A percentile compares a stretch with the other conserved stretches of the same genome.
Evolutionary conservation across 2,329 filamentous ascomycete species (phyloP).

Genomic region (Herpotrichia juniperi): DNA sequence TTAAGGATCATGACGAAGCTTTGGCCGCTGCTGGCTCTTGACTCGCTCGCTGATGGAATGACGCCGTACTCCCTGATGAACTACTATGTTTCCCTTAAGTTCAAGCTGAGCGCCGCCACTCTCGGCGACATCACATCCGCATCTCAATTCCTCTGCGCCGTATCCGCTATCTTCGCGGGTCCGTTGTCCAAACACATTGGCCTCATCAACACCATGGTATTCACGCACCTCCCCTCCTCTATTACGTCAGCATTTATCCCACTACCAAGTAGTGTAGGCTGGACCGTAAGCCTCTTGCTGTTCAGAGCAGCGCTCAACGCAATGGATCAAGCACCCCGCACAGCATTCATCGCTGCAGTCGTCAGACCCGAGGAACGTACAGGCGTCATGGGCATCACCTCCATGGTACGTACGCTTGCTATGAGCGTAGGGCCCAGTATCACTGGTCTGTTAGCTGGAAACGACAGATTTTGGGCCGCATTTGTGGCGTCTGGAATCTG

Average conservation of each 20-base stretch:
- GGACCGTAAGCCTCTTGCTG: conserved; percentile 63
- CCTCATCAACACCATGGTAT: conserved; percentile 63
- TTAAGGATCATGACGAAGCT: conserved; percentile 66
- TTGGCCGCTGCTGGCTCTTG: conserved; percentile 68
- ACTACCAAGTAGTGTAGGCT: conserved; percentile 55
- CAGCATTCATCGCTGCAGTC: conserved; percentile 70
- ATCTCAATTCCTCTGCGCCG: conserved; percentile 56
- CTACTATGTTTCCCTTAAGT: conserved; percentile 45
- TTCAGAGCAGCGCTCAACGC: conserved; percentile 68
- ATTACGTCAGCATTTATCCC: conserved; percentile 63
- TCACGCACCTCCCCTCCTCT: conserved; percentile 64
- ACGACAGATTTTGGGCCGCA: conserved; percentile 44
- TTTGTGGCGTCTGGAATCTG: conserved; percentile 45
- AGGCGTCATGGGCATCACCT: conserved; percentile 73
- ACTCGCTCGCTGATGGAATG: conserved; percentile 70
- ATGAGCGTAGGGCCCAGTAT: conserved; percentile 53
- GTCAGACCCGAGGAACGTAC: conserved; percentile 70
- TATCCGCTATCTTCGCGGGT: conserved; percentile 63
- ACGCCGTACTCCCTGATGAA: conserved; percentile 44
- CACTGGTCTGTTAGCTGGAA: conserved; percentile 44
- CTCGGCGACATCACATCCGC: conserved; percentile 65
- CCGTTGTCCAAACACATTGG: conserved; percentile 65
- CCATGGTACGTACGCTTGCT: conserved; percentile 65
- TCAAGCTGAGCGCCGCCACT: conserved; percentile 53
- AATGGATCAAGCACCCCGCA: conserved; percentile 72